Evolutionary conservation across 2,329 filamentous ascomycete species (phyloP).

Genomic region (Fusarium virguliforme): DNA sequence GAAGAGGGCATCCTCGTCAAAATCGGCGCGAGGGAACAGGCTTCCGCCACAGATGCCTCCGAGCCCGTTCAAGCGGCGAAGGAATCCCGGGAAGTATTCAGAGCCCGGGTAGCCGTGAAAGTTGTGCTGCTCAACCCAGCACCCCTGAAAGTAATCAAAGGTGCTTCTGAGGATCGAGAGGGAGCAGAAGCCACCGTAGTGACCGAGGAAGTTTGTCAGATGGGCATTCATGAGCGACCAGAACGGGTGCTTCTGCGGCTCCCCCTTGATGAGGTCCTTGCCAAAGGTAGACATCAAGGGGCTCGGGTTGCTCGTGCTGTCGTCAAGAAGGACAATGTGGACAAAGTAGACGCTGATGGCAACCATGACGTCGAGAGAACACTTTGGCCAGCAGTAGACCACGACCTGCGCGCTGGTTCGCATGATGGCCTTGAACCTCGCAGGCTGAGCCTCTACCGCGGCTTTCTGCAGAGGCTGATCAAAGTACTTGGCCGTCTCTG

Average conservation of each 20-base stretch:
- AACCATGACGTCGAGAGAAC: background rate
- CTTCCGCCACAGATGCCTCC: background rate
- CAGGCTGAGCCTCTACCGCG: background rate
- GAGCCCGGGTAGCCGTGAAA: background rate
- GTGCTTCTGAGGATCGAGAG: background rate
- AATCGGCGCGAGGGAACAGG: background rate
- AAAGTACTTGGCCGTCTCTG: background rate
- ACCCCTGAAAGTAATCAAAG: constrained; percentile 2
- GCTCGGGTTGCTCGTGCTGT: background rate
- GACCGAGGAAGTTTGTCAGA: background rate
- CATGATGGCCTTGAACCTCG: background rate
- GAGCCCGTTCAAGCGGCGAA: background rate
- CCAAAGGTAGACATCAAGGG: background rate
- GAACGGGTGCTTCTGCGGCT: background rate
- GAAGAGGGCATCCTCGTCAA: background rate
- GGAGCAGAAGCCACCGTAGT: background rate
- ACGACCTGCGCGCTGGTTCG: background rate
- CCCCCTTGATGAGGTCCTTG: background rate
- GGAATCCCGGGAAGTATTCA: background rate
- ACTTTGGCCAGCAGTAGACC: background rate
- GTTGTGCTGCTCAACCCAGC: background rate
- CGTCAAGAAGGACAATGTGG: background rate
- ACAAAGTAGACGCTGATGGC: constrained; percentile 1
- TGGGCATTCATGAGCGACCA: background rate
- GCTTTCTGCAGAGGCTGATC: background rate